Evolutionary conservation across 116 monocot genomes (phyloP), one percentile per base, ranked within the genome.

Genomic region (Phalaenopsis hybrid): DNA sequence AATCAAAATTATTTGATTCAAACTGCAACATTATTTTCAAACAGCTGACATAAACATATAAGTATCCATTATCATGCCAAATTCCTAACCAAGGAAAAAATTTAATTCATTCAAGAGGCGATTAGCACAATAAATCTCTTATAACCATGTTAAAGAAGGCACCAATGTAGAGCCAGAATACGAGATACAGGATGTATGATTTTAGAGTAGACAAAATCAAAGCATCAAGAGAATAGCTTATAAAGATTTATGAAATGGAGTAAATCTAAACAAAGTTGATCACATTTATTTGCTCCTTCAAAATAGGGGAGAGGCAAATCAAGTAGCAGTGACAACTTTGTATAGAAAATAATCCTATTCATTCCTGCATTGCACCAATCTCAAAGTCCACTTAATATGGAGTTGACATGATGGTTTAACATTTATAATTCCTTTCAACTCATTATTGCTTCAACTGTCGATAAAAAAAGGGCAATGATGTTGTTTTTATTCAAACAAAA

Each of bases 271-370:
- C 13, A 46, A n/a, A 8, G 75, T 20, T 46, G 20, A 46, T 21
- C 46, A 45, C n/a, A n/a, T 45, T 75, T 46, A 75, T 75, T 46
- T 45, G 75, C 75, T 75, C 75, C 20, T 75, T 41, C 16, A 75
- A 45, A 75, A 46, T n/a, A 46, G 44, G 17, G 45, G 10, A 75
- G 16, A 13, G 3, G 72, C 11, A 72, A 33, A 72, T 72, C 72
- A 72, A 16, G 16, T 34, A 37, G 72, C 13, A 37, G 10, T 72
- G 37, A 41, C 10, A 13, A 72, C 13, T 15, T 33, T 37, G 11
- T 72, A 72, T 13, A 25, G 37, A 37, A 31, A 72, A 41, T 41
- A 37, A 72, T 34, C 4, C 37, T 12, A 72, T 63, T 63, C 20
- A 23, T 72, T 37, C 41, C 31, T 37, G 16, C 72, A 37, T 41